A percentile compares a stretch with the other conserved stretches of the same genome.
Conservation (phyloP, 2,329 filamentous ascomycete species). For the Sclerotinia borealis region DNA sequence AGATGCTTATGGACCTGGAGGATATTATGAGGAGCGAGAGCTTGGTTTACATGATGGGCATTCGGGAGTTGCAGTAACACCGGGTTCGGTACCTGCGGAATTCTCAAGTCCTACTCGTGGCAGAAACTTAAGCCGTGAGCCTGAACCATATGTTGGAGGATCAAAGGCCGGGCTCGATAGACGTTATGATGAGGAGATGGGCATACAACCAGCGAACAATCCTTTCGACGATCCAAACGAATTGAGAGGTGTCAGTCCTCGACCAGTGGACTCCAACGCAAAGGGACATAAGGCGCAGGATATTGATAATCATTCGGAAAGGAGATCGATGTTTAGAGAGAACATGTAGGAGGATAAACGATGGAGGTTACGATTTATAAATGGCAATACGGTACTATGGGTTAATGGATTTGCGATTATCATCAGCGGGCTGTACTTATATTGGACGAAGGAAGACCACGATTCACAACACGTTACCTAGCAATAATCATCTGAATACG, state of each 20-base stretch:
- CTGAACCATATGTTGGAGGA: slow-evolving; percentile 34
- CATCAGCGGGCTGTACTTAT: neutral
- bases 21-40: slow-evolving; percentile 74
- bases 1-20: slow-evolving; percentile 52
- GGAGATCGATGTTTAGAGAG: slow-evolving; percentile 65
- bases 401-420: neutral
- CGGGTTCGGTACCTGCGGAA: slow-evolving; percentile 33
- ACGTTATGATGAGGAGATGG: slow-evolving; percentile 42
- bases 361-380: neutral
- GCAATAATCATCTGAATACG: neutral
- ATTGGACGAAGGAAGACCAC: neutral
- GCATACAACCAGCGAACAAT: slow-evolving; percentile 41
- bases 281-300: slow-evolving; percentile 29
- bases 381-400: neutral
- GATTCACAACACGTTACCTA: neutral
- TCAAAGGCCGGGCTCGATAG: slow-evolving; percentile 39
- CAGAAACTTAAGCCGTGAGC: slow-evolving; percentile 41
- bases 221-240: slow-evolving; percentile 66
- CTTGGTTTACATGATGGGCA: slow-evolving; percentile 45
- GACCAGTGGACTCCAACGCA: slow-evolving; percentile 53
- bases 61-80: slow-evolving; percentile 45
- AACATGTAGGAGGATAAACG: slow-evolving; percentile 46
- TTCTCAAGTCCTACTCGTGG: slow-evolving; percentile 38
- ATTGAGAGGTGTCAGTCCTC: slow-evolving; percentile 67
- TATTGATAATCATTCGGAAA: slow-evolving; percentile 55